These are phyloP conservation scores for Camellia granthamiana DNA, from an alignment of 148 eudicot genomes.

Conservation along the genomic window DNA sequence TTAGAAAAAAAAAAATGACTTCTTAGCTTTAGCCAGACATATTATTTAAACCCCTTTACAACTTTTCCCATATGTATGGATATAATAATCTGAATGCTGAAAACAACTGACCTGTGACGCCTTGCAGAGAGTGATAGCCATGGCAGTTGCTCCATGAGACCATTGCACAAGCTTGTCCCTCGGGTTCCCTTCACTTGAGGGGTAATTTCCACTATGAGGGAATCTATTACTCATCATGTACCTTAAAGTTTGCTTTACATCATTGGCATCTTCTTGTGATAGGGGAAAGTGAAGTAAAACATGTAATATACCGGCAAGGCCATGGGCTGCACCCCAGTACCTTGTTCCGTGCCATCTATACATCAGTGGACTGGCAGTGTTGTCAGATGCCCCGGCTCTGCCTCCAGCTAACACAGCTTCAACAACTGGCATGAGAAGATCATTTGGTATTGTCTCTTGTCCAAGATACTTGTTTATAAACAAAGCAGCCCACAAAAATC, in stretches of 20 bases:
- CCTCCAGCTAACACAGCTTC: conserved; percentile 78
- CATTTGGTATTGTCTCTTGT: conserved; percentile 33
- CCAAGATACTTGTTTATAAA: conserved; percentile 65
- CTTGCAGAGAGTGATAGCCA: conserved; percentile 71
- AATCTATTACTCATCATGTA: conserved; percentile 79
- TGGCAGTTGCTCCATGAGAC: conserved; percentile 78
- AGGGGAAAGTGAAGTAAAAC: conserved; percentile 73
- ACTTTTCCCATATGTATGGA: too few species aligned
- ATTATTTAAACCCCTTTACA: too few species aligned
- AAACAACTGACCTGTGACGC: conserved; percentile 63
- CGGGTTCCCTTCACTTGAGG: conserved; percentile 68
- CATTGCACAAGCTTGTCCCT: conserved; percentile 74
- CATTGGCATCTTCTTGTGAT: conserved; percentile 49
- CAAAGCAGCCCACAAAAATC: conserved; percentile 77
- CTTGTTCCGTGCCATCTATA: conserved; percentile 87
- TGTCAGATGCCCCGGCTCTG: conserved; percentile 65
- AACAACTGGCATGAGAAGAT: conserved; percentile 59
- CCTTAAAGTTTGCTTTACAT: conserved; percentile 63
- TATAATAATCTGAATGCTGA: background rate
- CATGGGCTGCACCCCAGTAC: conserved; percentile 83
- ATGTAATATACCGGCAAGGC: conserved; percentile 74
- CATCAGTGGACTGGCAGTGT: conserved; percentile 58
- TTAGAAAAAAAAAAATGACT: too few species aligned
- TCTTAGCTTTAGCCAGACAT: too few species aligned
- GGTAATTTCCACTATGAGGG: conserved; percentile 76